phyloP scores from a whole-genome alignment of 345 rosid species.

The Luvunga scandens region DNA sequence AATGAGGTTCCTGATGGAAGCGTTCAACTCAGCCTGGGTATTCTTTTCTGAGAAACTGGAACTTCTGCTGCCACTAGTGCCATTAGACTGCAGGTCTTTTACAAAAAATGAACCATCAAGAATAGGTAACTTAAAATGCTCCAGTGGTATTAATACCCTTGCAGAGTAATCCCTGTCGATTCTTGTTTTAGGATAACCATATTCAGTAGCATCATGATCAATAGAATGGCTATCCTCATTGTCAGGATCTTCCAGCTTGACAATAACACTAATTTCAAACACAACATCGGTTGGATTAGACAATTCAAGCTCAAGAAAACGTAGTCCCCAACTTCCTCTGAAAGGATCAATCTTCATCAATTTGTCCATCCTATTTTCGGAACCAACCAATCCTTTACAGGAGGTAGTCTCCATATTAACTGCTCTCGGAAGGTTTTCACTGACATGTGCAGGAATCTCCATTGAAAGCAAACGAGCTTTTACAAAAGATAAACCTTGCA shows the following conservation, averaged over 20 bases:
- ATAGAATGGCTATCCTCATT: constrained; percentile 44
- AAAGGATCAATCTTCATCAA: constrained; percentile 87
- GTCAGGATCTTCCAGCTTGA: constrained; percentile 63
- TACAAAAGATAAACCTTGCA: constrained; percentile 91
- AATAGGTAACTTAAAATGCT: constrained; percentile 90
- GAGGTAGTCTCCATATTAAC: constrained; percentile 24
- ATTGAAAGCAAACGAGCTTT: constrained; percentile 93
- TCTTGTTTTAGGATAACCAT: constrained; percentile 80
- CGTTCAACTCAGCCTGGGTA: constrained; percentile 82
- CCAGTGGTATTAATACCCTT: constrained; percentile 89
- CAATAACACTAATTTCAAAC: constrained; percentile 82
- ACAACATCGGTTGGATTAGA: constrained; percentile 93
- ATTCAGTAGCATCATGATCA: constrained; percentile 57
- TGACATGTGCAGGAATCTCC: constrained; percentile 96
- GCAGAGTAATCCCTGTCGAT: constrained; percentile 89
- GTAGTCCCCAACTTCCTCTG: constrained; percentile 98
- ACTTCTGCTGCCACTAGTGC: constrained; percentile 37
- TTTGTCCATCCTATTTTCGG: constrained; percentile 63
- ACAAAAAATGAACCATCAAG: constrained; percentile 85
- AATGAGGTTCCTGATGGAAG: constrained; percentile 76
- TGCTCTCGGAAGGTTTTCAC: constrained; percentile 52
- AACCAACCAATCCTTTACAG: constrained; percentile 38
- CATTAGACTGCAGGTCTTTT: constrained; percentile 61
- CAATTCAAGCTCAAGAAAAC: constrained; percentile 91
- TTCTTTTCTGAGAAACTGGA: constrained; percentile 82